These are phyloP conservation scores for Trichoderma erinaceum DNA, from an alignment of 495 filamentous ascomycete species.

Conservation along the genomic window DNA sequence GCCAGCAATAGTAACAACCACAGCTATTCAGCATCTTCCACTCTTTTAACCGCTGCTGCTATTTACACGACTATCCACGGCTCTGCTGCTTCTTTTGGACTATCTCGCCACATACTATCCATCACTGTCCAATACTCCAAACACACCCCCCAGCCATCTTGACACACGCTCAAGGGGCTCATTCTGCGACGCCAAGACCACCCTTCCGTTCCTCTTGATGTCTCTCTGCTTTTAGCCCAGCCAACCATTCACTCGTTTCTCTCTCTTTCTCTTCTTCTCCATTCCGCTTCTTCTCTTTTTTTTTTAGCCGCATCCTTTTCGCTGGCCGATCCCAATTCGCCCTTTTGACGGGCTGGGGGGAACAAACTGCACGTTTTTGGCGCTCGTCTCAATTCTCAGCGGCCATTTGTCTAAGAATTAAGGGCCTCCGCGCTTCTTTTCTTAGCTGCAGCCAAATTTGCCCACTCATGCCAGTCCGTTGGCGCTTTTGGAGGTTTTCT, in stretches of 20 bases:
- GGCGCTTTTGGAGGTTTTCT: conserved; percentile 18
- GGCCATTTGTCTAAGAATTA: neutral
- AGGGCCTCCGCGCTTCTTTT: neutral
- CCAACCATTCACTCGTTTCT: neutral
- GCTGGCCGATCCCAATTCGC: conserved; percentile 9
- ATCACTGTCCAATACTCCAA: neutral
- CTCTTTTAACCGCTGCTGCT: too few species aligned
- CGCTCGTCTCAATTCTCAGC: neutral
- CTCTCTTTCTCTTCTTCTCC: too few species aligned
- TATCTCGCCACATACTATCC: neutral
- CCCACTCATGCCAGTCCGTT: conserved; percentile 4
- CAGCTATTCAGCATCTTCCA: too few species aligned
- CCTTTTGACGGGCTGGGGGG: neutral
- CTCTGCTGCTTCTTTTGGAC: too few species aligned
- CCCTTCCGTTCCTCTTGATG: neutral
- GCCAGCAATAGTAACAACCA: too few species aligned
- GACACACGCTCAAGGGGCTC: conserved; percentile 12
- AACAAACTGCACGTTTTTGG: neutral
- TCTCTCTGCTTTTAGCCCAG: too few species aligned
- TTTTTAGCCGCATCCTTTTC: neutral
- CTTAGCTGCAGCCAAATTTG: neutral
- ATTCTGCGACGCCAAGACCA: conserved; percentile 3
- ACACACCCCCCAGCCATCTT: neutral
- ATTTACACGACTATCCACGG: too few species aligned
- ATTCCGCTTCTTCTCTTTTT: neutral